Evolutionary conservation across 2,329 filamentous ascomycete species (phyloP), one percentile per base, ranked within the genome.

Genomic region (Diplocarpon rosae): DNA sequence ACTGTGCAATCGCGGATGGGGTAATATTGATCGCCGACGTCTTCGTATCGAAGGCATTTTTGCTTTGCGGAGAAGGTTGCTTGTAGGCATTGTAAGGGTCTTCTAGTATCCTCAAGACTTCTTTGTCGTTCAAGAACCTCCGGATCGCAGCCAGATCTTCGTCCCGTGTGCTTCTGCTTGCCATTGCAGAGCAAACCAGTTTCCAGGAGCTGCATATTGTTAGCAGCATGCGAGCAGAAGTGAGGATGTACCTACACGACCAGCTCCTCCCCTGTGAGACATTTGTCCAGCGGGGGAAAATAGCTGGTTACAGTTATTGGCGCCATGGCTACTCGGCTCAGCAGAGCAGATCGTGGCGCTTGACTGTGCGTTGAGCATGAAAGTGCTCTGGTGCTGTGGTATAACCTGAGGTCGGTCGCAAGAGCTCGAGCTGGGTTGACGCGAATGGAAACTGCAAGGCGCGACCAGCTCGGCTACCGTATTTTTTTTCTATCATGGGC

Each of bases 11-110:
- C 11, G 76, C 69, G 5, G 76, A 76, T 14, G 83, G 78, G 1
- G 85, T 78, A 39, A 88, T 77, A 61, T 94, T 83, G 49, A 95
- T 93, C 5, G 88, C 84, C 16, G 88, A 84, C 1, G 85, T 94
- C 64, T 82, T 88, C 15, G 84, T 84, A 49, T 93, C 84, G 59
- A 93, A 93, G 14, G 76, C 74, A 53, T 75, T 71, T 63, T 80
- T 85, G 27, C 83, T 75, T 56, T 77, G 70, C 41, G 76, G 61
- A 52, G 74, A 78, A 1, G 80, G 69, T 51, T 71, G 57, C 46
- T 75, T 67, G 62, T 90, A 94, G 34, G 81, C 78, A 51, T 32
- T 12, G 72, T 72, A 58, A 80, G 85, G 83, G 44, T 76, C 73
- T 53, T 75, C 78, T 46, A 95, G 73, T 46, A 89, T 69, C 43